phyloP scores from a whole-genome alignment of 305 asterid genomes.

The Fraxinus sp. region DNA sequence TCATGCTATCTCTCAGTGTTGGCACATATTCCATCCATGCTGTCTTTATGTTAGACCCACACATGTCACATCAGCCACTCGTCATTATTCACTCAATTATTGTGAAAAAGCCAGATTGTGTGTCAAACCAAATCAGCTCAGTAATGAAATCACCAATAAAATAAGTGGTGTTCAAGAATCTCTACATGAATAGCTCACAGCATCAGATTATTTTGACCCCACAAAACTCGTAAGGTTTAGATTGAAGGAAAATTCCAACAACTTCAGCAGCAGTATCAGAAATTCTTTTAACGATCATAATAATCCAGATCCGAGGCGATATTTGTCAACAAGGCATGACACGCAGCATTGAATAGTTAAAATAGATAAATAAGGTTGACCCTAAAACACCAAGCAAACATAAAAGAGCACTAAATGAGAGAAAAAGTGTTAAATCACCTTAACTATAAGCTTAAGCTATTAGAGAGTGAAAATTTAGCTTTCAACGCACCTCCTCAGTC shows the following conservation, averaged over 20 bases:
- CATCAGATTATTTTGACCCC: neutral
- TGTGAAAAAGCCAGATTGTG: slow-evolving; percentile 43
- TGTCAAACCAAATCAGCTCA: slow-evolving; percentile 47
- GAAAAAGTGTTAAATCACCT: neutral
- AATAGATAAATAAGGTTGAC: slow-evolving; percentile 30
- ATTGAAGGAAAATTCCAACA: neutral
- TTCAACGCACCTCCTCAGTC: neutral
- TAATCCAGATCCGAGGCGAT: slow-evolving; percentile 25
- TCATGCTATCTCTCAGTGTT: slow-evolving; percentile 22
- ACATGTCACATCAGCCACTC: slow-evolving; percentile 48
- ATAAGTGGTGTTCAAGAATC: slow-evolving; percentile 32
- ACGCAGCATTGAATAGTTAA: slow-evolving; percentile 32
- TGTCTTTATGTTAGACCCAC: slow-evolving; percentile 36
- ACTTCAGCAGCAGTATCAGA: slow-evolving; percentile 2
- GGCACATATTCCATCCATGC: slow-evolving; percentile 26
- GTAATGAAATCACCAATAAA: slow-evolving; percentile 22
- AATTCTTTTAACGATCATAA: slow-evolving; percentile 15
- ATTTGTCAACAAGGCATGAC: slow-evolving; percentile 23
- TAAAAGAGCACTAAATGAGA: slow-evolving; percentile 29
- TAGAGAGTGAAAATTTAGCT: neutral
- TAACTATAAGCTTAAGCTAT: neutral
- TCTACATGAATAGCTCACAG: neutral
- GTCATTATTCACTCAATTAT: slow-evolving; percentile 39
- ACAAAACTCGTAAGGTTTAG: neutral
- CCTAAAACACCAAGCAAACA: slow-evolving; percentile 32